Evolutionary conservation across 73 alveolate genomes (phyloP), one percentile per base, ranked within the genome.

Genomic region (Tetrahymena thermophila): DNA sequence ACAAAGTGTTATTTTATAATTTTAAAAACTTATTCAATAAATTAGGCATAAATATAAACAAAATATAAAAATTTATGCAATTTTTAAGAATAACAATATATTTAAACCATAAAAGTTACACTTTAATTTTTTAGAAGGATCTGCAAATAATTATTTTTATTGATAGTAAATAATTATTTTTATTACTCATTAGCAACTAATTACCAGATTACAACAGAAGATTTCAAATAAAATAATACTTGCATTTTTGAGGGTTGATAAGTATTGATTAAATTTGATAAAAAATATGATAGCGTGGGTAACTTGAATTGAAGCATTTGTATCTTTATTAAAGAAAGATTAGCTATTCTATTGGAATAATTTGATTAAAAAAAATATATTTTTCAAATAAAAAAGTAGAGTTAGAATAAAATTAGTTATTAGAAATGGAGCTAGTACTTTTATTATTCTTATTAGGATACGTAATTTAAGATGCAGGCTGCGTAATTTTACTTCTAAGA

Each of bases 381-480:
- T 71, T 28, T 2, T 71, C 1, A 71, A 71, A n/a, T 19, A 19
- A 9, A 56, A 56, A 56, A 56, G 85, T 56, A 71, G 89, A 71
- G 23, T 19, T 19, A 19, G 31, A 50, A 50, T 50, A 50, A 50
- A 43, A 19, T 50, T 19, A 50, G 56, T 40, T 1, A 94, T 93
- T 34, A 93, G 85, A 83, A 37, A 94, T 94, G 96, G 95, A 94
- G n/a, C 71, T 25, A 28, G 93, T 94, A 13, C 93, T 94, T 50
- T 35, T 94, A 25, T 85, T 95, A 31, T 95, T 95, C 95, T 56
- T 84, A n/a, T 93, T 95, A 71, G 97, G 97, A 16, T 89, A 95
- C n/a, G 21, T 95, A 3, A 85, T 95, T 34, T 95, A 95, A 56
- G 94, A 95, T 95, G 43, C 85, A 35, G 97, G 94, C 11, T 42